Evolutionary conservation across 2,329 filamentous ascomycete species (phyloP), one percentile per base, ranked within the genome.

Genomic region (Sclerotinia trifoliorum): DNA sequence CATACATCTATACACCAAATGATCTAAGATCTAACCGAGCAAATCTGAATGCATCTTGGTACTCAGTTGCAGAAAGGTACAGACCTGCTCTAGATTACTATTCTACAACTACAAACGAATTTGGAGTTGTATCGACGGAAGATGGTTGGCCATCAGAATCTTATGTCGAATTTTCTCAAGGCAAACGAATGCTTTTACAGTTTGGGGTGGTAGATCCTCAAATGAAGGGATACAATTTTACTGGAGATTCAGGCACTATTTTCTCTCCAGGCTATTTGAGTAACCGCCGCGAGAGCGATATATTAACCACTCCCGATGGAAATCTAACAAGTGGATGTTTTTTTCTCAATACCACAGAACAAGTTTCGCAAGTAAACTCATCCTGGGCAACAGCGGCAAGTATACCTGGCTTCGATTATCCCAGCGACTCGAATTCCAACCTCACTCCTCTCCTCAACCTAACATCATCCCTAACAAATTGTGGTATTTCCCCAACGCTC

Each of bases 81-180:
- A 78, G 80, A 49, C 85, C 86, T 1, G 79, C 83, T 26, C 71
- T 77, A 3, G 80, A 82, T 32, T 90, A 88, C 72, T 88, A 85
- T 68, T 78, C 78, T 7, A 79, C 80, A 0, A 74, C 61, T 13
- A 63, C 54, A 3, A 67, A 70, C 19, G 35, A 71, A 39, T 68
- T 74, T 56, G 70, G 77, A 3, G 79, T 80, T 24, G 72, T 77
- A 10, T 80, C 80, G 26, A 89, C 87, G 0, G 74, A 80, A 0
- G 81, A 88, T 77, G 88, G 88, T 15, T 90, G 88, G 88, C 88
- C 88, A 0, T 84, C 83, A n/a, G 83, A 86, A 71, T 81, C 82
- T 26, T 87, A 83, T 71, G 77, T 89, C 46, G 85, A 87, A 71
- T 81, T 88, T 56, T 79, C 80, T 2, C 78, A 81, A 58, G 80